Conservation (phyloP, 169 alveolate species). For the Besnoitia besnoiti region DNA sequence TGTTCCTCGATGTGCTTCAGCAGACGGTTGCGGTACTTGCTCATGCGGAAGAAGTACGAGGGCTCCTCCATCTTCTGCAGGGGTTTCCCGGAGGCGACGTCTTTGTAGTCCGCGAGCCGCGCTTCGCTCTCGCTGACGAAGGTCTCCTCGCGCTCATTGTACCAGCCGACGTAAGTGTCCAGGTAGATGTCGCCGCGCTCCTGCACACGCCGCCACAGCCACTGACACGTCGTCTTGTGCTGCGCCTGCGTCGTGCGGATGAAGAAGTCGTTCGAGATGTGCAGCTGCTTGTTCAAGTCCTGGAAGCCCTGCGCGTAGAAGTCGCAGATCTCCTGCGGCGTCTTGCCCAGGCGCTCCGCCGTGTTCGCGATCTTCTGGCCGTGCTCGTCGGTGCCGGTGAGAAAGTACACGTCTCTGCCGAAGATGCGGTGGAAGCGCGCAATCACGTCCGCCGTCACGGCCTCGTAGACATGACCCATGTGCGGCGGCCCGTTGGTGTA, state of each 20-base stretch:
- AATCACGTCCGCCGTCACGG: constrained; percentile 75
- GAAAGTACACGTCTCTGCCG: constrained; percentile 83
- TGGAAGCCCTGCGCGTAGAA: constrained; percentile 56
- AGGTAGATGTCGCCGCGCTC: constrained; percentile 79
- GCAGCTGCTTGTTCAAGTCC: constrained; percentile 66
- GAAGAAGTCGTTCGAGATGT: constrained; percentile 79
- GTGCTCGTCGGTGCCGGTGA: constrained; percentile 94
- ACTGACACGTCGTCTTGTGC: constrained; percentile 82
- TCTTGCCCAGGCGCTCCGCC: constrained; percentile 83
- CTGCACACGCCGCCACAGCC: constrained; percentile 81
- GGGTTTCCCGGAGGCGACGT: constrained; percentile 84
- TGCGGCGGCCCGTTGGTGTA: constrained; percentile 94
- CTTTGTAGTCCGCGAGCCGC: constrained; percentile 83
- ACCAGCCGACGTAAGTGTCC: constrained; percentile 88
- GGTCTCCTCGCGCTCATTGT: constrained; percentile 91
- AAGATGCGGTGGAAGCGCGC: constrained; percentile 81
- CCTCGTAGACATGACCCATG: constrained; percentile 92
- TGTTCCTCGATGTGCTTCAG: constrained; percentile 78
- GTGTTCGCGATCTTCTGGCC: constrained; percentile 91
- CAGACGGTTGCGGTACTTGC: constrained; percentile 84
- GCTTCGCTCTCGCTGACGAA: constrained; percentile 92
- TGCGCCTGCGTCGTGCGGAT: constrained; percentile 86
- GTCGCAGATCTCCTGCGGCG: constrained; percentile 88
- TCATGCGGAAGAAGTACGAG: constrained; percentile 90
- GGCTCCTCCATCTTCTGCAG: constrained; percentile 86